Conservation (phyloP, 2,329 filamentous ascomycete species). For the Ascochyta koolunga region DNA sequence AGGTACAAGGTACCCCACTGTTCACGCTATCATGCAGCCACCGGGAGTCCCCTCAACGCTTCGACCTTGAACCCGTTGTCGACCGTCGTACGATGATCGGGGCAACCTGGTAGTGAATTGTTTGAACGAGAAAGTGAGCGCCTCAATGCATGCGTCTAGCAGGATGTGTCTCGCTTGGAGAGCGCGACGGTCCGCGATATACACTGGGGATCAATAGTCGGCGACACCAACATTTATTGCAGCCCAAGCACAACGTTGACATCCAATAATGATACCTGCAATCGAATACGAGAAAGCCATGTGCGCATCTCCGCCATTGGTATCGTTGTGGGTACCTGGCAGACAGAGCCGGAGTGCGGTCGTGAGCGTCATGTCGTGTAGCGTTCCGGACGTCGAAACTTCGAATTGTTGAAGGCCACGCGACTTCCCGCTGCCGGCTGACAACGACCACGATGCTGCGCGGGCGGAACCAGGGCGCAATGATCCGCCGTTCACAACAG, state of each 20-base stretch:
- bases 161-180: constrained; percentile 12
- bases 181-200: constrained; percentile 33
- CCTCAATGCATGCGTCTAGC: constrained; percentile 6
- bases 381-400: constrained; percentile 25
- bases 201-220: constrained; percentile 18
- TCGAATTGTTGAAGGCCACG: constrained; percentile 16
- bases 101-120: constrained; percentile 1
- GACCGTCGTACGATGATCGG: constrained; percentile 9
- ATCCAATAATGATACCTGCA: constrained; percentile 5
- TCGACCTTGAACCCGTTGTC: neutral
- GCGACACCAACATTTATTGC: constrained; percentile 20
- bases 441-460: constrained; percentile 9
- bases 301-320: constrained; percentile 26
- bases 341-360: constrained; percentile 11
- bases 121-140: neutral
- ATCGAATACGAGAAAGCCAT: constrained; percentile 16
- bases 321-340: constrained; percentile 11
- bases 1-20: constrained; percentile 6
- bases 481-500: neutral
- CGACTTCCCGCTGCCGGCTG: constrained; percentile 20
- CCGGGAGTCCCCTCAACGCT: neutral
- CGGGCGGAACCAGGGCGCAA: constrained; percentile 5
- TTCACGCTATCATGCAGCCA: constrained; percentile 9
- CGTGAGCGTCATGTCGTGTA: constrained; percentile 31
- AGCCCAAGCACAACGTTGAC: constrained; percentile 15